Percentiles rank a stretch among this genome's conserved stretches.
These are phyloP conservation scores for Zygotorulaspora mrakii DNA, from an alignment of 1,139 yeast species.

Conservation along the genomic window DNA sequence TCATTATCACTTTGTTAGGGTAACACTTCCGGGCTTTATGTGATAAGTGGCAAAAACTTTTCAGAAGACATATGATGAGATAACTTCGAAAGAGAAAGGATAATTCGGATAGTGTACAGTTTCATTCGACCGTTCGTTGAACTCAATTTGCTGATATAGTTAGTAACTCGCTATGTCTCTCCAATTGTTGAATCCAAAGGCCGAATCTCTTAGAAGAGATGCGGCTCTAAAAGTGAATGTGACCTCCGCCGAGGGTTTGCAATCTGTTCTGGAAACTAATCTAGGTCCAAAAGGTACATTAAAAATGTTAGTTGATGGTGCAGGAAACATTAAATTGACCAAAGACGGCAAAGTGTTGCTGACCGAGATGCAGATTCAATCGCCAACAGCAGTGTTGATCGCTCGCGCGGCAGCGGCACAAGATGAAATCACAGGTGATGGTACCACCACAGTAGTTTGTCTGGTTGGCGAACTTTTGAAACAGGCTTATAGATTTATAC, in stretches of 20 bases:
- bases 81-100: too few species aligned
- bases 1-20: too few species aligned
- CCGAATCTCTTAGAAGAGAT: conserved; percentile 88
- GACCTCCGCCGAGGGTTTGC: conserved; percentile 95
- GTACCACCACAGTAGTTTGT: conserved; percentile 95
- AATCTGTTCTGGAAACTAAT: conserved; percentile 84
- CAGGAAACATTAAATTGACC: conserved; percentile 91
- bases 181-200: conserved; percentile 92
- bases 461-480: conserved; percentile 91
- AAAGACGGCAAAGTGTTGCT: conserved; percentile 94
- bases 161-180: conserved; percentile 41
- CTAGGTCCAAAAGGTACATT: conserved; percentile 97
- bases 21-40: too few species aligned
- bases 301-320: conserved; percentile 94
- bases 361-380: conserved; percentile 97
- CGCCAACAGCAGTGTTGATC: conserved; percentile 99
- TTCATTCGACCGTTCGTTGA: not conserved
- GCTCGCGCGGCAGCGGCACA: conserved; percentile 98
- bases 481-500: conserved; percentile 88
- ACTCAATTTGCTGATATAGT: not conserved
- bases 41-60: conserved; percentile 16
- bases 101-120: too few species aligned
- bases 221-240: conserved; percentile 96
- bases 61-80: too few species aligned
- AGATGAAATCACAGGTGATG: conserved; percentile 98